These are phyloP conservation scores for Helianthus tuberosus DNA, from an alignment of 129 eudicot species.

Conservation along the genomic window DNA sequence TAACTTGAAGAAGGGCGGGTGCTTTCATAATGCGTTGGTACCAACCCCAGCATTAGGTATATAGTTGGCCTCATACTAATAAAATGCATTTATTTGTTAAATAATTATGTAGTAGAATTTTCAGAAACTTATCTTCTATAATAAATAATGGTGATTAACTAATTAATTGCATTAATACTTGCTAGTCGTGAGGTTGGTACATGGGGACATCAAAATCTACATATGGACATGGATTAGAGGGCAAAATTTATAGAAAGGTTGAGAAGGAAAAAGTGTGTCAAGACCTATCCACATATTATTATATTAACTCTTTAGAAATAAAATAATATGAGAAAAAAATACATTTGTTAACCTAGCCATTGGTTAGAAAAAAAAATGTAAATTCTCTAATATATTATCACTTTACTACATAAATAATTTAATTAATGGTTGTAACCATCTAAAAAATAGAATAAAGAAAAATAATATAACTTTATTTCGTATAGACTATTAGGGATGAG, in stretches of 20 bases:
- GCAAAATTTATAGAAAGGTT: constrained; percentile 1
- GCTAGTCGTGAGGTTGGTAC: background rate
- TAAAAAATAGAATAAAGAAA: too few species aligned
- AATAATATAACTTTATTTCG: too few species aligned
- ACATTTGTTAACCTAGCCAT: background rate
- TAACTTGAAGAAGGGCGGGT: background rate
- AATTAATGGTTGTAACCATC: too few species aligned
- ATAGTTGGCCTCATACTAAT: constrained; percentile 8
- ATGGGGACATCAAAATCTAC: background rate
- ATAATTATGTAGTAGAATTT: background rate
- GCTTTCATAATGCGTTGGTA: constrained; percentile 18
- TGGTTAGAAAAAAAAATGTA: too few species aligned
- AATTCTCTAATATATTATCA: too few species aligned
- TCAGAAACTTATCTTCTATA: background rate
- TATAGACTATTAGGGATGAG: too few species aligned
- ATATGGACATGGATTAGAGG: background rate
- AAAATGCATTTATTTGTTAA: background rate
- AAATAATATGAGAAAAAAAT: background rate
- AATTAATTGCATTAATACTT: background rate
- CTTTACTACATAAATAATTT: too few species aligned
- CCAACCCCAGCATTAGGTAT: constrained; percentile 1
- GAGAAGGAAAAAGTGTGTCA: background rate
- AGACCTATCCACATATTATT: background rate
- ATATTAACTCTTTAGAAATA: background rate
- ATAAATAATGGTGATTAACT: background rate